Conservation (phyloP, 2,329 filamentous ascomycete genomes). For the Apiospora rasikravindrae region DNA sequence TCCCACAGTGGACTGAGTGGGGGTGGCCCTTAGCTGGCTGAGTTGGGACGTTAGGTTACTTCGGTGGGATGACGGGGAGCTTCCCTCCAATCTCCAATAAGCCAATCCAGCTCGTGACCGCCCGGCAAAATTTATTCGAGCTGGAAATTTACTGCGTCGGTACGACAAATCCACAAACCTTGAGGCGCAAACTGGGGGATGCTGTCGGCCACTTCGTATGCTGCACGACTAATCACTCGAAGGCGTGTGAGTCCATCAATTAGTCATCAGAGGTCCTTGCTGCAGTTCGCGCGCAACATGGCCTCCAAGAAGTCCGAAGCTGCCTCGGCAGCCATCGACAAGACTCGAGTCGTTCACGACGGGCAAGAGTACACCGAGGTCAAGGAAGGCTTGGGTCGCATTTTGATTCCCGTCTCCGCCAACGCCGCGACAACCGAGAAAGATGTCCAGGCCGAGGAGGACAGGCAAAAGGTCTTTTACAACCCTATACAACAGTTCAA, state of each 20-base stretch:
- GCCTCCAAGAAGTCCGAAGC: conserved; percentile 29
- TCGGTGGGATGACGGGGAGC: not conserved
- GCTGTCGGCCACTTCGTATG: conserved; percentile 20
- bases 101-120: not conserved
- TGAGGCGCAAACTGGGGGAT: conserved; percentile 9
- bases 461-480: conserved; percentile 88
- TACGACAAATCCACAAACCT: not conserved
- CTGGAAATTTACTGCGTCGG: not conserved
- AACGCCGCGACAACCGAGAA: conserved; percentile 42
- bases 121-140: conserved; percentile 6
- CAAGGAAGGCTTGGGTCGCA: conserved; percentile 62
- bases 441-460: conserved; percentile 53
- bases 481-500: conserved; percentile 99
- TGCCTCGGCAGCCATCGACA: conserved; percentile 34
- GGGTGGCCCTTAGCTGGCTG: not conserved
- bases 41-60: not conserved
- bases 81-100: not conserved
- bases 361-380: conserved; percentile 58
- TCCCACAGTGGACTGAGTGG: not conserved
- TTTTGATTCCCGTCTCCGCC: conserved; percentile 53
- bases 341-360: conserved; percentile 44
- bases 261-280: not conserved
- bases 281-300: conserved; percentile 32
- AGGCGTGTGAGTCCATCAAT: conserved; percentile 14
- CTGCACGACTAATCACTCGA: conserved; percentile 17